Evolutionary conservation across 78 protist genomes (phyloP).

Genomic region (Mastigamoeba balamuthi): DNA sequence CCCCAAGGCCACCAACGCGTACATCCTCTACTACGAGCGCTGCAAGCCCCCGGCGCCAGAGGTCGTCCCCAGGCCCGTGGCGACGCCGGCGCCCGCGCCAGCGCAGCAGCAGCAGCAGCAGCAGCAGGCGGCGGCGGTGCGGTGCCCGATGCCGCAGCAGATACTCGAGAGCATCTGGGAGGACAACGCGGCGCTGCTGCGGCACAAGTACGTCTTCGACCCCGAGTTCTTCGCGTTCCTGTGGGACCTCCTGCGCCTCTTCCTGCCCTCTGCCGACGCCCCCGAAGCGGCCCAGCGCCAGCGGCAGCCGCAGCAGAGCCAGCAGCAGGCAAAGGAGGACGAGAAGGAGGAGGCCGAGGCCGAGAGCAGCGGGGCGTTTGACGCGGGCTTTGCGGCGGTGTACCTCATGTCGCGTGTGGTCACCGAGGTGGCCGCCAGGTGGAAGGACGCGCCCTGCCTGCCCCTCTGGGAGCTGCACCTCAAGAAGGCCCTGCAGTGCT

Average conservation of each 20-base stretch:
- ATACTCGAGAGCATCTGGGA: not conserved
- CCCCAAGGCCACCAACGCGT: constrained; percentile 66
- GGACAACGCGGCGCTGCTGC: not conserved
- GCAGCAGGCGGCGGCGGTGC: not conserved
- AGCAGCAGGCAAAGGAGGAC: no score
- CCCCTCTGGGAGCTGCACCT: no score
- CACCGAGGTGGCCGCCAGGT: no score
- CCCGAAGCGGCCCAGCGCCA: no score
- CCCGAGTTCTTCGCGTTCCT: not conserved
- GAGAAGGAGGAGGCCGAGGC: no score
- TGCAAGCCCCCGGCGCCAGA: not conserved
- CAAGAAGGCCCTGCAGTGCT: no score
- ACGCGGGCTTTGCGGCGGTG: no score
- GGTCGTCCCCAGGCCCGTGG: not conserved
- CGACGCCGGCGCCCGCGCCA: not conserved
- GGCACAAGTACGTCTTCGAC: not conserved
- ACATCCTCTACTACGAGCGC: constrained; percentile 70
- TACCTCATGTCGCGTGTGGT: no score
- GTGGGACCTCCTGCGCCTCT: not conserved
- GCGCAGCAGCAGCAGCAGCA: not conserved
- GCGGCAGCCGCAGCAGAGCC: no score
- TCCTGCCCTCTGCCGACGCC: not conserved
- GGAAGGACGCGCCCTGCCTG: no score
- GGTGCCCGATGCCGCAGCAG: not conserved
- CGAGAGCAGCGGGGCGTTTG: no score